Evolutionary conservation across 129 eudicot genomes (phyloP), one percentile per base, ranked within the genome.

Genomic region (Flaveria brownii): DNA sequence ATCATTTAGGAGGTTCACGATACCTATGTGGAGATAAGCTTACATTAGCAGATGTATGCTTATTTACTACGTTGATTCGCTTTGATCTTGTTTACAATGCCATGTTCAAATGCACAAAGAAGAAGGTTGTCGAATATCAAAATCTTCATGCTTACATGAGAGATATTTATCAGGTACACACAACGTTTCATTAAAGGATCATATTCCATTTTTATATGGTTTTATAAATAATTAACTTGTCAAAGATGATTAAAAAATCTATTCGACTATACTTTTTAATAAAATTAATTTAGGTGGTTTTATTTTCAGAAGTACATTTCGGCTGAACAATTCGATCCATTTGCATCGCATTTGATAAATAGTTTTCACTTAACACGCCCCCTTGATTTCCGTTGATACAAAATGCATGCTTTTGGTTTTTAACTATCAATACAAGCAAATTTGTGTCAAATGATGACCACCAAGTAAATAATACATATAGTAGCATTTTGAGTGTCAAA

Each of bases 91-190:
- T 91, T 0, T 94, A 94, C 64, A 94, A 89, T 81, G 96, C 86
- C 52, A 82, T 94, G 80, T 94, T 94, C 91, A 94, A 94, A 81
- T 94, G 98, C 76, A 91, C 98, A 26, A 91, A 87, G 88, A 91
- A 91, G 96, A 94, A 94, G 85, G 84, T 94, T 64, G 79, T 94
- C 17, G 99, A 94, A 65, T 94, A 85, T 78, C 76, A 75, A 12
- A 86, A 86, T 70, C 97, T 94, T 72, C 86, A 91, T 74, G 99
- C 87, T 11, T 94, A 91, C 72, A 78, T 87, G 88, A 81, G 90
- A 47, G 99, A 94, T 47, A 89, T 94, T 26, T 94, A 91, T 82
- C 99, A 94, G 97, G 99, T 94, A 86, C 26, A 3, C 50, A 10
- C 13, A 71, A 9, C 13, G 69, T 78, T 23, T 28, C 6, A 14